A percentile compares a stretch with the other conserved stretches of the same genome.
phyloP scores from a whole-genome alignment of 2,329 filamentous ascomycete genomes.

The Pseudogymnoascus sp. region DNA sequence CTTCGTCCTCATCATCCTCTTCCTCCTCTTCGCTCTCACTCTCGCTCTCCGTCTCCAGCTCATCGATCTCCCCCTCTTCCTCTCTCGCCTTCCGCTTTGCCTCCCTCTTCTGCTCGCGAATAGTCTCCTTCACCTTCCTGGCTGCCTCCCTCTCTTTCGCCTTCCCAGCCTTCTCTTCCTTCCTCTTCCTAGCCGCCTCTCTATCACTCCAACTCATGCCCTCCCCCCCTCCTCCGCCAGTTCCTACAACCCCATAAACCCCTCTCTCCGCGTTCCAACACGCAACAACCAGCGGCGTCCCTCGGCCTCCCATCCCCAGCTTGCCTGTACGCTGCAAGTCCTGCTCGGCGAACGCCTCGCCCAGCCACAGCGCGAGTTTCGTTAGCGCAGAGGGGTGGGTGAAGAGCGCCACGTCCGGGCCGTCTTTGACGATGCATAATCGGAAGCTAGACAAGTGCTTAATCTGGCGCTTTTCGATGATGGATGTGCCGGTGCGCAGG shows the following conservation, averaged over 20 bases:
- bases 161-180: conserved; percentile 58
- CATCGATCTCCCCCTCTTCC: conserved; percentile 42
- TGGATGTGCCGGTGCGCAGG: conserved; percentile 80
- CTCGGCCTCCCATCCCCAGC: conserved; percentile 60
- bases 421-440: conserved; percentile 92
- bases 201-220: conserved; percentile 62
- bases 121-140: conserved; percentile 50
- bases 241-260: conserved; percentile 88
- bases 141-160: conserved; percentile 55
- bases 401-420: conserved; percentile 85
- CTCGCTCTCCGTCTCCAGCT: conserved; percentile 49
- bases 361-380: conserved; percentile 90
- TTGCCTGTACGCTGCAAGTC: conserved; percentile 71
- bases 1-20: conserved; percentile 46
- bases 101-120: conserved; percentile 55
- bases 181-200: conserved; percentile 57
- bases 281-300: conserved; percentile 83
- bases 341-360: conserved; percentile 83
- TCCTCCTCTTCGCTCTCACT: conserved; percentile 42
- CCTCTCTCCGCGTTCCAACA: conserved; percentile 81
- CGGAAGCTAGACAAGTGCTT: conserved; percentile 87
- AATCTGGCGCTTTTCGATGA: conserved; percentile 92
- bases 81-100: conserved; percentile 47
- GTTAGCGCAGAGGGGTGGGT: conserved; percentile 88
- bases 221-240: conserved; percentile 73